Base-by-base conservation (phyloP, 2,329 filamentous ascomycete species). In the Curvularia spicifera region DNA sequence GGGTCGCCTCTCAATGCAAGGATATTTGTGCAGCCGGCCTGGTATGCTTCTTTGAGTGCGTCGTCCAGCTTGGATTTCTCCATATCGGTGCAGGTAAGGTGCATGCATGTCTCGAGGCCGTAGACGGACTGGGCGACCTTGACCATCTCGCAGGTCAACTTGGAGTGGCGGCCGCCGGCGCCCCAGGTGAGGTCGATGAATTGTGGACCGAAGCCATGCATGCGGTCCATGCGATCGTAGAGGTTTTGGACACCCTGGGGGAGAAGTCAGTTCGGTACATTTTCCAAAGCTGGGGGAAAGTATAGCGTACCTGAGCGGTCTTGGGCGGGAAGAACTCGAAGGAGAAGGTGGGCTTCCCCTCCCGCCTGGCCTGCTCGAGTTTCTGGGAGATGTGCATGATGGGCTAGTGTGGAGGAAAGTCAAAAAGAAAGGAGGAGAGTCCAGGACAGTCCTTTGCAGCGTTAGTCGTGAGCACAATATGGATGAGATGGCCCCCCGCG, bases 261-360 rank as follows among this genome's bases (percentile, higher is more conserved):
- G 20, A 31, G 24, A 28, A 20, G 61, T 70, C 60, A 71, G 67
- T 37, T 24, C 47, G 26, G 18, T 15, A 39, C 22, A 33, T 18
- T 2, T 22, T 9, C n/a, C 5, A 31, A 31, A 12, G 8, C 15
- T 18, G 18, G 18, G 18, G 24, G 26, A 20, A n/a, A 22, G 20
- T 54, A 26, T 33, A 49, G 42, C 56, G 57, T 77, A 81, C 79
- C 76, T 95, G 91, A 10, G 91, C 90, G 7, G 95, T 99, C 83
- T 99, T 99, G 39, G 95, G 95, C 51, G 95, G 95, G 80, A 99
- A 99, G 84, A 97, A 99, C 79, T 99, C 95, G 82, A 99, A 99
- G 59, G 95, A 99, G 84, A 97, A 97, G 75, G 93, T 95, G 57
- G 93, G 90, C 72, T 90, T 86, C 76, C 88, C 87, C 72, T 89